These are phyloP conservation scores for Priceomyces haplophilus DNA, from an alignment of 805 yeast genomes.

Conservation along the genomic window DNA sequence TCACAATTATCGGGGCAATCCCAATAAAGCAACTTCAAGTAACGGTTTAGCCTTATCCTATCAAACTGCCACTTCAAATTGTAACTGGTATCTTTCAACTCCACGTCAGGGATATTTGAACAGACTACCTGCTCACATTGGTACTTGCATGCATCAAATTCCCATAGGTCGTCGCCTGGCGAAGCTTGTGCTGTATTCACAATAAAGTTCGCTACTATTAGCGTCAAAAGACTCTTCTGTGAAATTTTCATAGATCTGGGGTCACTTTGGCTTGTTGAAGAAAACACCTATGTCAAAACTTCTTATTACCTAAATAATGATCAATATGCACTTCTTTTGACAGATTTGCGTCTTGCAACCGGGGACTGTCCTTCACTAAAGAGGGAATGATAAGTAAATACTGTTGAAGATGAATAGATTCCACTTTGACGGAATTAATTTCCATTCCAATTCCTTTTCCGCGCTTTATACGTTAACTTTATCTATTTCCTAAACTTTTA, in stretches of 20 bases:
- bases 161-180: conserved; percentile 59
- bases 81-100: conserved; percentile 27
- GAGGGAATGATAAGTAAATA: too few species aligned
- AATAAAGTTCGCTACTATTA: background rate
- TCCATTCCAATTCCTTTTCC: too few species aligned
- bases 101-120: conserved; percentile 24
- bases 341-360: too few species aligned
- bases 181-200: conserved; percentile 33
- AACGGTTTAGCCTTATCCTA: conserved; percentile 38
- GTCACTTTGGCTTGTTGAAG: too few species aligned
- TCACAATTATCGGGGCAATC: conserved; percentile 80
- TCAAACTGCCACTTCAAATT: conserved; percentile 35
- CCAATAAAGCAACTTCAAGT: conserved; percentile 59
- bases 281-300: too few species aligned
- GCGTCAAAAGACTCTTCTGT: background rate
- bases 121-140: conserved; percentile 47
- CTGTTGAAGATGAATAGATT: too few species aligned
- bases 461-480: too few species aligned
- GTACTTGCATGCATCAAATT: conserved; percentile 52
- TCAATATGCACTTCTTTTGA: background rate
- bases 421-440: too few species aligned
- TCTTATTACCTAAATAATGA: background rate
- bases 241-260: background rate
- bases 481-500: too few species aligned
- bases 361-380: too few species aligned